Evolutionary conservation across 768 basidiomycete genomes (phyloP).

Genomic region (Candolleomyces efflorescens): DNA sequence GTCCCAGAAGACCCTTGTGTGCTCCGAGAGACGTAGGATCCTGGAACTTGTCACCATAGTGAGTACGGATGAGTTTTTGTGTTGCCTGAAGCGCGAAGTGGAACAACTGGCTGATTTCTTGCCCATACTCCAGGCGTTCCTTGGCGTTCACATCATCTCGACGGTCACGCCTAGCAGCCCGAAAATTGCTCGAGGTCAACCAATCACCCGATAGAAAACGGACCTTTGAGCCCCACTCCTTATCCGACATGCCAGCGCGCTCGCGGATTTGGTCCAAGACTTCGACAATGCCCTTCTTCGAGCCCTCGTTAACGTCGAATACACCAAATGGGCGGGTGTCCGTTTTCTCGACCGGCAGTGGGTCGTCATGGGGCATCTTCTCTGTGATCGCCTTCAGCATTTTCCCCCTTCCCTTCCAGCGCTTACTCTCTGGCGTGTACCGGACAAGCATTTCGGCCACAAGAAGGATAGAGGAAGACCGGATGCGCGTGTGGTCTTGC

Average conservation of each 20-base stretch:
- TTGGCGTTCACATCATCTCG: slow-evolving; percentile 18
- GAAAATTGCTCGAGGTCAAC: slow-evolving; percentile 24
- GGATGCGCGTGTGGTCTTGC: slow-evolving; percentile 10
- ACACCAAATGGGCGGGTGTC: slow-evolving; percentile 23
- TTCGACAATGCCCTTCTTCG: slow-evolving; percentile 17
- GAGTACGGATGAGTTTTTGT: slow-evolving; percentile 18
- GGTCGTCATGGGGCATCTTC: slow-evolving; percentile 18
- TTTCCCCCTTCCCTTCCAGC: slow-evolving; percentile 8
- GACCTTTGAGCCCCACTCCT: slow-evolving; percentile 7
- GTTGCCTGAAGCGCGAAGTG: slow-evolving; percentile 24
- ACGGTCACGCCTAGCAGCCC: slow-evolving; percentile 17
- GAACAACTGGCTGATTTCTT: slow-evolving; percentile 16
- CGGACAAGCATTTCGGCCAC: slow-evolving; percentile 9
- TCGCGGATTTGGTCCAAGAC: background rate
- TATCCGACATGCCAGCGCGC: background rate
- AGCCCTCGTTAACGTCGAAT: slow-evolving; percentile 27
- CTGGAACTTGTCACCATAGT: slow-evolving; percentile 13
- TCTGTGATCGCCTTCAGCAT: slow-evolving; percentile 8
- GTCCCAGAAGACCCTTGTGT: slow-evolving; percentile 21
- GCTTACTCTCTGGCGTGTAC: slow-evolving; percentile 12
- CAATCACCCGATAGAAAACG: slow-evolving; percentile 25
- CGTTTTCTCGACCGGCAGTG: slow-evolving; percentile 17
- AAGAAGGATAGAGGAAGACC: background rate
- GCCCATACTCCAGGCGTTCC: slow-evolving; percentile 19
- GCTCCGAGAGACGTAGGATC: slow-evolving; percentile 21